These are phyloP conservation scores for Leishmania amazonensis DNA, from an alignment of 208 protist genomes.

Conservation along the genomic window DNA sequence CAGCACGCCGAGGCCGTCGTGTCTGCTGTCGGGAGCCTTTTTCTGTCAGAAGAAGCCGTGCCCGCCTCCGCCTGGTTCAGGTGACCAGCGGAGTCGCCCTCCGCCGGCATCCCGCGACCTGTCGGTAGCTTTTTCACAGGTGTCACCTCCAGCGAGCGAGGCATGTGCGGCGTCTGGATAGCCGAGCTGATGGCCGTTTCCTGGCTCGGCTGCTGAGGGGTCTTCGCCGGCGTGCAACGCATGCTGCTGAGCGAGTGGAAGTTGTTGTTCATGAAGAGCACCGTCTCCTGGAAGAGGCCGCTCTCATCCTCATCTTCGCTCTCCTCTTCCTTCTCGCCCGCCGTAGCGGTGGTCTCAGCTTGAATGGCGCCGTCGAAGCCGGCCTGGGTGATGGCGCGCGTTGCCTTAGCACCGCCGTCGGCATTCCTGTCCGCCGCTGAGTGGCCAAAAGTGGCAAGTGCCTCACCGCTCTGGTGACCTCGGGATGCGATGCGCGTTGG, in stretches of 20 bases:
- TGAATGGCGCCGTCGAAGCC: neutral
- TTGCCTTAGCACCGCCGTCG: neutral
- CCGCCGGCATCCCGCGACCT: neutral
- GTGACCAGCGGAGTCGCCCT: neutral
- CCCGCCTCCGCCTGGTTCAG: neutral
- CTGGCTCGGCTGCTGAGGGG: conserved; percentile 7
- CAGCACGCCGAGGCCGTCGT: neutral
- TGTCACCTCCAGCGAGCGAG: conserved; percentile 20
- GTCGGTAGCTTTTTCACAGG: conserved; percentile 9
- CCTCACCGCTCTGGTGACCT: neutral
- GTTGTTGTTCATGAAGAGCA: conserved; percentile 36
- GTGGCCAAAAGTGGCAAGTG: neutral
- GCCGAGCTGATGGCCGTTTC: neutral
- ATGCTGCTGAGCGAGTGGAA: conserved; percentile 35
- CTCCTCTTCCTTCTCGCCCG: conserved; percentile 6
- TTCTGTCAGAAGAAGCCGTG: neutral
- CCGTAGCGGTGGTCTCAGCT: neutral
- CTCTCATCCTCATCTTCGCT: conserved; percentile 38
- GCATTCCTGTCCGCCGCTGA: neutral
- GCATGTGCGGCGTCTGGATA: conserved; percentile 16
- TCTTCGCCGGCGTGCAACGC: conserved; percentile 17
- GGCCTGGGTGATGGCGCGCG: no score
- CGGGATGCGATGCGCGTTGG: neutral
- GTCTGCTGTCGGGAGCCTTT: neutral
- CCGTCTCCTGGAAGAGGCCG: conserved; percentile 36